Percentiles rank a stretch among this genome's conserved stretches.
phyloP scores from a whole-genome alignment of 352 stramenopile species.

The Pythium apleroticum region DNA sequence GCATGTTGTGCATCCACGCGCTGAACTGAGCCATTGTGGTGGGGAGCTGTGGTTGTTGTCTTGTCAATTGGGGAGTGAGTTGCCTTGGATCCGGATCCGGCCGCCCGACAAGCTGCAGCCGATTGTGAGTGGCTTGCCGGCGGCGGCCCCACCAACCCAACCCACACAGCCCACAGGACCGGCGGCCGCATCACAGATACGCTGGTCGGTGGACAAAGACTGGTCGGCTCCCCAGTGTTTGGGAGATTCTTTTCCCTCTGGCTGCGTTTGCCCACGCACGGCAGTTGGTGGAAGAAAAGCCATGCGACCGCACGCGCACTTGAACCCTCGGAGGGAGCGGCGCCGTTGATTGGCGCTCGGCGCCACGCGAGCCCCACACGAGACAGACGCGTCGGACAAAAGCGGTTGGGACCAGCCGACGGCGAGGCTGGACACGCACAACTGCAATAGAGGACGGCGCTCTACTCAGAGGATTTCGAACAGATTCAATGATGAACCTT shows the following conservation, averaged over 20 bases:
- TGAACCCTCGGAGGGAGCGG: constrained; percentile 3
- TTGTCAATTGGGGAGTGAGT: constrained; percentile 36
- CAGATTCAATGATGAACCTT: constrained; percentile 14
- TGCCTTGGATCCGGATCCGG: constrained; percentile 1
- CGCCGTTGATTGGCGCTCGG: constrained; percentile 20
- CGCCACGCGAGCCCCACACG: constrained; percentile 14
- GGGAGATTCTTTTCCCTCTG: constrained; percentile 20
- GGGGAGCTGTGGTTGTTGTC: constrained; percentile 6
- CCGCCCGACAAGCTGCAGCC: constrained; percentile 1
- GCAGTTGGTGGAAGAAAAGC: constrained; percentile 8
- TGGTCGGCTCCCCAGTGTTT: constrained; percentile 13
- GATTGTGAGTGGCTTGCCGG: constrained; percentile 7
- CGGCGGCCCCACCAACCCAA: constrained; percentile 11
- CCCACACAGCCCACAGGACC: neutral
- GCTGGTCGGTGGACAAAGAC: constrained; percentile 21
- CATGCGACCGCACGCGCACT: constrained; percentile 6
- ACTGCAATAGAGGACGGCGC: neutral
- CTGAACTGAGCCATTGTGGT: constrained; percentile 23
- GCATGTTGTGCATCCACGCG: constrained; percentile 13
- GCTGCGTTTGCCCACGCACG: constrained; percentile 17
- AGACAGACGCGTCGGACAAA: constrained; percentile 25
- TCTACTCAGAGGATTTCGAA: constrained; percentile 4
- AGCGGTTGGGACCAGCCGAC: neutral
- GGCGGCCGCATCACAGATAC: constrained; percentile 6
- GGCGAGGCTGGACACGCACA: neutral